A percentile compares a stretch with the other conserved stretches of the same genome.
Conservation (phyloP, 306 rosid genomes). For the Datisca glomerata region DNA sequence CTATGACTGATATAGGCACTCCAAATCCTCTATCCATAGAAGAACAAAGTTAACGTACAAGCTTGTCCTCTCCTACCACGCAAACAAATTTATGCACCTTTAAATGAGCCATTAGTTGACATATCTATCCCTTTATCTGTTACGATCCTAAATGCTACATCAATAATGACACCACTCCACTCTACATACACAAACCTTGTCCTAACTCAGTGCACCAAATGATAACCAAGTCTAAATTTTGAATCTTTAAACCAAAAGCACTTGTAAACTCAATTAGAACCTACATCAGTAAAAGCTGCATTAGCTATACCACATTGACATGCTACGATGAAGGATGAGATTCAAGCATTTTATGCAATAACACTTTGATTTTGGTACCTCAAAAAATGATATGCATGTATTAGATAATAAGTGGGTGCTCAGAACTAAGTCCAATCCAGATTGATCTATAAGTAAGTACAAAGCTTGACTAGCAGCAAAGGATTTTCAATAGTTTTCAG, state of each 20-base stretch:
- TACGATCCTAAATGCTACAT: no score
- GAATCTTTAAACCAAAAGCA: no score
- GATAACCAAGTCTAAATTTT: neutral
- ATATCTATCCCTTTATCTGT: no score
- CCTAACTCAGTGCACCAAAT: neutral
- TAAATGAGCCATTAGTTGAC: no score
- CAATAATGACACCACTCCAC: neutral
- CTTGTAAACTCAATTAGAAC: no score
- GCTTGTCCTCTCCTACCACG: neutral
- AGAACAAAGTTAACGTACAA: no score
- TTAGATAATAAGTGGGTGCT: no score
- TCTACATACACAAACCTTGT: neutral
- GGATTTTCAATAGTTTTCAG: neutral
- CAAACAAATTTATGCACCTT: neutral
- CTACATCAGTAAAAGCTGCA: no score
- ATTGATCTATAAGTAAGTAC: neutral
- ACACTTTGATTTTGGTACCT: neutral
- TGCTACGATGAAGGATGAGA: neutral
- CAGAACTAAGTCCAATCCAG: no score
- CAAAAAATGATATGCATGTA: neutral
- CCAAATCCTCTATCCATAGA: no score
- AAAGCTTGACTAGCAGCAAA: neutral
- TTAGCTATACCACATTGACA: neutral
- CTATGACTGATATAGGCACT: no score
- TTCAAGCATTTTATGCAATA: neutral